Evolutionary conservation across 768 basidiomycete species (phyloP), one percentile per base, ranked within the genome.

Genomic region (Xerocomellus amylosporus): DNA sequence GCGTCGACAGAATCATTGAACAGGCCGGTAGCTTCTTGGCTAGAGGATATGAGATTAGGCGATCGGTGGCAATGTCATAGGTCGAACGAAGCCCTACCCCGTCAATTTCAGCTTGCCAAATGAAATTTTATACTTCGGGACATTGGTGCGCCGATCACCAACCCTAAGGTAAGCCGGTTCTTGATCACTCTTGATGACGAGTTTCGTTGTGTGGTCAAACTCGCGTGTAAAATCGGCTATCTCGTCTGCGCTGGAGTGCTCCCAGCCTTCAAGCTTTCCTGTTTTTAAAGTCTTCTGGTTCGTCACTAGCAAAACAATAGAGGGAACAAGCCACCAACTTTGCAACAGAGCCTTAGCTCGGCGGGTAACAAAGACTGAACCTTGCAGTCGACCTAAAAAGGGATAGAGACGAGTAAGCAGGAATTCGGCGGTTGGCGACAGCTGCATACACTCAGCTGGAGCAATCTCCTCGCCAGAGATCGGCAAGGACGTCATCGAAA

Each of bases 301-400:
- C 12, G 12, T 26, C 46, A 31, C 17, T 4, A 13, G 10, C 0
- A 39, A 30, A 31, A 5, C 0, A 24, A 39, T 2, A 13, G 28
- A 43, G 20, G 34, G 8, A 51, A 34, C 7, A 44, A 19, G 19
- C n/a, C n/a, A 30, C 30, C 10, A 30, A 49, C 48, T 30, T n/a
- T 49, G 19, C 13, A 49, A 9, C 38, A 49, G 19, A 1, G 19
- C 9, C 13, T 5, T 17, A 22, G 48, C 48, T 2, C 28, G n/a
- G 7, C 38, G 38, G 2, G 48, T 40, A 17, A 81, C 77, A 55
- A 77, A 79, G 1, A 78, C 70, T 0, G 79, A 80, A n/a, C 79
- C 79, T 42, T 74, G 66, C 47, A 79, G 72, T 26, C 72, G 70
- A 64, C 77, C 78, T 79, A 43, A 13, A 19, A 22, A 9, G n/a